Conservation (phyloP, 1,284 basidiomycete species). For the Moesziomyces globuligerus region DNA sequence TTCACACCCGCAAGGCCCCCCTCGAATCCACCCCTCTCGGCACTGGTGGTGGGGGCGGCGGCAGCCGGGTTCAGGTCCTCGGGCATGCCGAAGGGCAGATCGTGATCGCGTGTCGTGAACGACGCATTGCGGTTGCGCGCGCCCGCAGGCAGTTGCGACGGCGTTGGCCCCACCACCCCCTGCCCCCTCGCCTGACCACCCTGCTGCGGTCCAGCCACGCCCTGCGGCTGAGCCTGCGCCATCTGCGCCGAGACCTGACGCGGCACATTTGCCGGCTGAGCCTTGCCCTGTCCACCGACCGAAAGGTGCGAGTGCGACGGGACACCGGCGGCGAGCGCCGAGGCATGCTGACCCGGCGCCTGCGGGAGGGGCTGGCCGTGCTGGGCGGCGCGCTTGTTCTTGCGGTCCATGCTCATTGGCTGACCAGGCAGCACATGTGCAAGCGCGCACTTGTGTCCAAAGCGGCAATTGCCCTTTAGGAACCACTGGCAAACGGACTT, state of each 20-base stretch:
- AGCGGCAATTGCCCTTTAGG: conserved; percentile 89
- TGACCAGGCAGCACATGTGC: conserved; percentile 94
- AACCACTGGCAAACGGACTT: conserved; percentile 96
- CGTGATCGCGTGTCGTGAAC: conserved; percentile 79
- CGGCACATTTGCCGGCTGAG: background rate
- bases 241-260: conserved; percentile 16
- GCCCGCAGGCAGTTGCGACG: conserved; percentile 10
- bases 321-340: background rate
- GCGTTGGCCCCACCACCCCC: conserved; percentile 7
- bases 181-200: background rate
- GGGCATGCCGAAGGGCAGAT: conserved; percentile 77
- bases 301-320: conserved; percentile 4
- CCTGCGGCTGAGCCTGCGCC: background rate
- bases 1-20: conserved; percentile 5
- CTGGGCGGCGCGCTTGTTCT: conserved; percentile 97
- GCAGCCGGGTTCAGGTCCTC: conserved; percentile 69
- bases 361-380: conserved; percentile 61
- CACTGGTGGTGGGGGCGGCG: conserved; percentile 6
- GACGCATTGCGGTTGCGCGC: conserved; percentile 66
- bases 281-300: conserved; percentile 5
- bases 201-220: background rate
- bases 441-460: conserved; percentile 86
- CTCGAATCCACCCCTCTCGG: conserved; percentile 26
- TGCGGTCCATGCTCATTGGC: conserved; percentile 84
- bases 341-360: conserved; percentile 14